Evolutionary conservation across 257 asterid species (phyloP).

Genomic region (Buddleja alternifolia): DNA sequence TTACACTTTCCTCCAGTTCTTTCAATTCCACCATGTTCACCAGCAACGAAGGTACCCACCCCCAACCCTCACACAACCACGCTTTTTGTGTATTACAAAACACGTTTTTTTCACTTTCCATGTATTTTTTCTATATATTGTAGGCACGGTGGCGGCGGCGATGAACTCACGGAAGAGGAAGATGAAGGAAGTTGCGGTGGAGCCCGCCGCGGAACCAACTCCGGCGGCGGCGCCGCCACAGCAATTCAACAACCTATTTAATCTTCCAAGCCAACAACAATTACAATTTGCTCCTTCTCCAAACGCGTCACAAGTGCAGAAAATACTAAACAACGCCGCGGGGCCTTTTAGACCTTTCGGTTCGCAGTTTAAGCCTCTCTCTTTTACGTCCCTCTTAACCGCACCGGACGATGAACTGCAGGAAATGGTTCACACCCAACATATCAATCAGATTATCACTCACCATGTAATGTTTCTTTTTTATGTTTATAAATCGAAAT

Average conservation of each 20-base stretch:
- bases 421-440: not conserved
- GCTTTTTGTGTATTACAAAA: not conserved
- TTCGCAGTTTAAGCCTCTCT: slow-evolving; percentile 33
- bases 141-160: too few relatives aligned
- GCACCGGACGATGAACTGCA: not conserved
- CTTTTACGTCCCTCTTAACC: slow-evolving; percentile 34
- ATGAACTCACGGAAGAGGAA: slow-evolving; percentile 39
- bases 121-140: too few relatives aligned
- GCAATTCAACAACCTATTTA: not conserved
- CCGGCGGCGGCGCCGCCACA: not conserved
- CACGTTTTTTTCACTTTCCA: too few relatives aligned
- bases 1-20: not conserved
- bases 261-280: not conserved
- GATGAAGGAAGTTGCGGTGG: slow-evolving; percentile 33
- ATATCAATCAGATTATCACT: slow-evolving; percentile 27
- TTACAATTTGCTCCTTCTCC: not conserved
- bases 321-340: slow-evolving; percentile 20
- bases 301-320: not conserved
- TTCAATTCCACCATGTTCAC: slow-evolving; percentile 18
- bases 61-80: too few relatives aligned
- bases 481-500: too few relatives aligned
- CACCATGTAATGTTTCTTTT: slow-evolving; percentile 32
- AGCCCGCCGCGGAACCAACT: not conserved
- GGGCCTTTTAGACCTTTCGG: too few relatives aligned
- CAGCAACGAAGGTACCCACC: slow-evolving; percentile 30